Evolutionary conservation across 129 eudicot genomes (phyloP), one percentile per base, ranked within the genome.

Genomic region (Chrysanthemum makinoi): DNA sequence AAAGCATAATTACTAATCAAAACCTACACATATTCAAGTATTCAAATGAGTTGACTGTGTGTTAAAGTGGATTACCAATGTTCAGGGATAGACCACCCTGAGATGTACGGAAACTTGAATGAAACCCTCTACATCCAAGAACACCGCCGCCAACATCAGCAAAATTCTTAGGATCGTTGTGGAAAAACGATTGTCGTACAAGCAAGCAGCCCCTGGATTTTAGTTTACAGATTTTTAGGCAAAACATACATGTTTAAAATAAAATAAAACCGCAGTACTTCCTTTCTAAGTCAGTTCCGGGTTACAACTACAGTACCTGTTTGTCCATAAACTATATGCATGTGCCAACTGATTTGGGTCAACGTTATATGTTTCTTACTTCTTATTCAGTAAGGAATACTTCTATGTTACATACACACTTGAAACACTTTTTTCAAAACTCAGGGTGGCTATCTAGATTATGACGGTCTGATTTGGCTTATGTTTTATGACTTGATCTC

Each of bases 171-270:
- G 80, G 79, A 20, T 95, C 97, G 62, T 84, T 84, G 49, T 90
- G 96, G 59, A 95, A 95, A 67, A 90, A 95, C 1, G 99, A 95
- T 52, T 95, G 99, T 0, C 99, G 83, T 43, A 95, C 99, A 10
- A 95, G 88, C 18, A 95, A 78, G 73, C 99, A 95, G 2, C 97
- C 99, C 86, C 97, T 95, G 86, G 51, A 65, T 51, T 9, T 2
- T 9, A 17, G 11, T 62, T 48, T 14, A 48, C n/a, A 66, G 66
- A 28, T 15, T 7, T 48, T 44, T 33, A 65, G 39, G 52, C 28
- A 24, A 46, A 71, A 54, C 46, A 39, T 39, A 8, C 46, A 39
- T 35, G 55, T 11, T 16, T 39, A 52, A 63, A 19, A 43, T 9
- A 69, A 26, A 26, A 2, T 22, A 58, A 24, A 20, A 24, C 13